These are phyloP conservation scores for Heterobasidion parviporum DNA, from an alignment of 1,284 basidiomycete species.

Conservation along the genomic window DNA sequence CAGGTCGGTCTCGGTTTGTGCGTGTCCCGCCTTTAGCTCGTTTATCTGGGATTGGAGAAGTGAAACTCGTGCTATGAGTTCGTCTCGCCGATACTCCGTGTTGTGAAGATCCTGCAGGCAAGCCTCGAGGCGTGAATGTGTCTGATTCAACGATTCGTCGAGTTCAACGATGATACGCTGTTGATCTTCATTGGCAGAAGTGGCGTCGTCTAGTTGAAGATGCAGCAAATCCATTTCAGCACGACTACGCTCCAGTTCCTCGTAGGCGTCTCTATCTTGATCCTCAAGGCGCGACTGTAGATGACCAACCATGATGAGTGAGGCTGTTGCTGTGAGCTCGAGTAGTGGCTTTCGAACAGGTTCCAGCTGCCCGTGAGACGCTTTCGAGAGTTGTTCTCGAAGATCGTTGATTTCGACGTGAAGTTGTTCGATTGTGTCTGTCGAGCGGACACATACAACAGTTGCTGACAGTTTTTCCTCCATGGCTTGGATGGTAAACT, in stretches of 20 bases:
- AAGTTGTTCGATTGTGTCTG: slow-evolving; percentile 7
- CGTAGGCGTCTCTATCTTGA: neutral
- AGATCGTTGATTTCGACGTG: slow-evolving; percentile 9
- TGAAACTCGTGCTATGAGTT: slow-evolving; percentile 21
- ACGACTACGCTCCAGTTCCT: neutral
- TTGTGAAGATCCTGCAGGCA: neutral
- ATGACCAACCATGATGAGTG: slow-evolving; percentile 9
- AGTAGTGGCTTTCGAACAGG: neutral
- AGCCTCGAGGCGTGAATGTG: neutral
- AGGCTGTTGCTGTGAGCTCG: slow-evolving; percentile 6
- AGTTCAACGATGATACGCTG: neutral
- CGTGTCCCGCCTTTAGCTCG: slow-evolving; percentile 21
- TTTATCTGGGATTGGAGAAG: slow-evolving; percentile 15
- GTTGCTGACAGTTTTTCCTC: slow-evolving; percentile 35
- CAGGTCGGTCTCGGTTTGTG: slow-evolving; percentile 25
- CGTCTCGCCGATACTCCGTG: neutral
- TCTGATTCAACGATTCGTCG: neutral
- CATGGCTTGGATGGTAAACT: slow-evolving; percentile 55
- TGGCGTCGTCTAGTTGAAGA: slow-evolving; percentile 1
- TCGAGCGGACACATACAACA: neutral
- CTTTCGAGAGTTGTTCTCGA: slow-evolving; percentile 6
- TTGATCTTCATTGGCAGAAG: slow-evolving; percentile 1
- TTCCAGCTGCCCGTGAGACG: neutral
- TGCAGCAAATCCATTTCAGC: slow-evolving; percentile 4
- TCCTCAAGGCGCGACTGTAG: slow-evolving; percentile 7